Conservation (phyloP, 441 rosid species). For the Flueggea neowawraea region DNA sequence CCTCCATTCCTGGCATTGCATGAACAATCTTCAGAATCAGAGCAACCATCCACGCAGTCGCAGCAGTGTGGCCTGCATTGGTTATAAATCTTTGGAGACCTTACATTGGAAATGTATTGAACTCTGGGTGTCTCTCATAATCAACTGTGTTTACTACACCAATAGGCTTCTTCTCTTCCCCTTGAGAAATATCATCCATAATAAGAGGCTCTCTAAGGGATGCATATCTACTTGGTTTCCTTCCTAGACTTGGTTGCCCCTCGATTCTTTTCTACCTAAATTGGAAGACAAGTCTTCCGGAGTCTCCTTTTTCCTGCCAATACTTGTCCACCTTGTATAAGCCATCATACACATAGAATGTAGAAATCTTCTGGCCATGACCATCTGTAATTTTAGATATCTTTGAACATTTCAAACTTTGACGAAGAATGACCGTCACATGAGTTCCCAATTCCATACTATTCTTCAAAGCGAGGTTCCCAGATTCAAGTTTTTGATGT, state of each 20-base stretch:
- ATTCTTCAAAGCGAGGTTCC: conserved; percentile 61
- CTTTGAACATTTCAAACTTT: too few relatives aligned
- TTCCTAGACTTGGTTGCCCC: conserved; percentile 63
- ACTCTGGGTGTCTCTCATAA: conserved; percentile 48
- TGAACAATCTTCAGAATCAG: conserved; percentile 38
- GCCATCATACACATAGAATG: conserved; percentile 33
- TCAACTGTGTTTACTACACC: conserved; percentile 54
- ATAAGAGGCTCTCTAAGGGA: conserved; percentile 30
- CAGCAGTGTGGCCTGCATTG: conserved; percentile 41
- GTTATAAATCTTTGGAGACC: conserved; percentile 35
- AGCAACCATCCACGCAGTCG: conserved; percentile 47
- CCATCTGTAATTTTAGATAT: conserved; percentile 15
- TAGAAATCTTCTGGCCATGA: not conserved
- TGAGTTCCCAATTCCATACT: conserved; percentile 37
- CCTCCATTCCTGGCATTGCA: conserved; percentile 59
- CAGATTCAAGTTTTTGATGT: conserved; percentile 57
- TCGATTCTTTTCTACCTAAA: conserved; percentile 44
- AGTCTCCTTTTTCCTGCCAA: conserved; percentile 47
- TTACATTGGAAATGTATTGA: conserved; percentile 38
- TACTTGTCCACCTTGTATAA: conserved; percentile 48
- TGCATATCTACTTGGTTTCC: conserved; percentile 18
- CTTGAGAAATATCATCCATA: conserved; percentile 48
- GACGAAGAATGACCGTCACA: conserved; percentile 56
- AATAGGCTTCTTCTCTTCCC: conserved; percentile 54
- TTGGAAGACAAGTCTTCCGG: conserved; percentile 57